A percentile compares a stretch with the other conserved stretches of the same genome.
Conservation (phyloP, 129 eudicot genomes). For the Silybum marianum region DNA sequence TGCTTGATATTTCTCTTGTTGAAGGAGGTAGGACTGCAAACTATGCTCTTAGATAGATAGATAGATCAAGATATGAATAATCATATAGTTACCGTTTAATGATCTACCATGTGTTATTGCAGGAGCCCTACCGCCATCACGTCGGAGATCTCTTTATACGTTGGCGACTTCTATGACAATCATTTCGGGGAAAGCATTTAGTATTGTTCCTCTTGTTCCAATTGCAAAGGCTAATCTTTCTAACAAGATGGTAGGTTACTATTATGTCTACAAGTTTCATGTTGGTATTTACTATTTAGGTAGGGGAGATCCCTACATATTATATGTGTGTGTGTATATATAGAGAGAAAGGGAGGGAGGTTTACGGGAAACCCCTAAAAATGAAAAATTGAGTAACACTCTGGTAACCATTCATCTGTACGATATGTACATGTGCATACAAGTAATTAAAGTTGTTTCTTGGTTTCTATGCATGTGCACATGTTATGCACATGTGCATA, state of each 20-base stretch:
- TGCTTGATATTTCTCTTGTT: conserved; percentile 64
- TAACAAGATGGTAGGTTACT: conserved; percentile 54
- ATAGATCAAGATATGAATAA: conserved; percentile 14
- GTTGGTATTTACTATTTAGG: not conserved
- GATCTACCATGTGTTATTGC: conserved; percentile 25
- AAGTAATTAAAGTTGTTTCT: too few relatives aligned
- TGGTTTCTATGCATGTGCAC: too few relatives aligned
- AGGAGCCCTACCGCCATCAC: conserved; percentile 80
- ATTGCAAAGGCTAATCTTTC: conserved; percentile 63
- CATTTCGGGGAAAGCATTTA: conserved; percentile 78
- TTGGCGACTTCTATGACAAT: conserved; percentile 84
- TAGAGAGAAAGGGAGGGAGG: too few relatives aligned
- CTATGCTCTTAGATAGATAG: not conserved
- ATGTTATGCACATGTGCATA: too few relatives aligned
- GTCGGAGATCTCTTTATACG: conserved; percentile 84
- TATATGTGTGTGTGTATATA: too few relatives aligned
- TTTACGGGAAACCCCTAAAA: too few relatives aligned
- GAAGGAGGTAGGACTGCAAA: conserved; percentile 67
- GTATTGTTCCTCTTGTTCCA: conserved; percentile 62
- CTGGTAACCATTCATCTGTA: too few relatives aligned
- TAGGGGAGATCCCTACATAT: not conserved
- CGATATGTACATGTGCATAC: too few relatives aligned
- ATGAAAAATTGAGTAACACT: too few relatives aligned
- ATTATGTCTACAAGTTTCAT: conserved; percentile 1
- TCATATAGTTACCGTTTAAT: not conserved